A percentile compares a stretch with the other conserved stretches of the same genome.
These are phyloP conservation scores for Willaertia magna DNA, from an alignment of 208 protist genomes.

Conservation along the genomic window DNA sequence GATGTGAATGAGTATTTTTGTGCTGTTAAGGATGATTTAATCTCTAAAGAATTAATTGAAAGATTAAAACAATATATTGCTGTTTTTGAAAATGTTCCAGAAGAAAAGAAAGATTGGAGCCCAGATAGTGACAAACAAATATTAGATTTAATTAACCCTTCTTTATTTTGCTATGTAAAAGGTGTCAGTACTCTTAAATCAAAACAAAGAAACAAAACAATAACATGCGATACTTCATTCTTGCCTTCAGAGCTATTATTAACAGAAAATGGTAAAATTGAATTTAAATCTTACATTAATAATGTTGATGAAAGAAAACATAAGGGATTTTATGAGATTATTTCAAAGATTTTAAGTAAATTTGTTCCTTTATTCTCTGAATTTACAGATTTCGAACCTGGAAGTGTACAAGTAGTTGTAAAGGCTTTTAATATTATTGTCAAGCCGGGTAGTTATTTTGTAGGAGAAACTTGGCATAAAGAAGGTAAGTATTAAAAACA, in stretches of 20 bases:
- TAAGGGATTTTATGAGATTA: conserved; percentile 19
- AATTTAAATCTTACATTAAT: conserved; percentile 36
- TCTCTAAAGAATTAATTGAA: background rate
- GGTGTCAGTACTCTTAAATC: background rate
- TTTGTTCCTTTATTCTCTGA: conserved; percentile 33
- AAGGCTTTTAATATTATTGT: conserved; percentile 34
- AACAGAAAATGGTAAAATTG: conserved; percentile 10
- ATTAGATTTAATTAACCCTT: conserved; percentile 37
- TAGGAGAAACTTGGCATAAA: conserved; percentile 33
- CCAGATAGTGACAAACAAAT: conserved; percentile 14
- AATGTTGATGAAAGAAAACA: conserved; percentile 27
- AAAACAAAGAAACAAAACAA: background rate
- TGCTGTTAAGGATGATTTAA: background rate
- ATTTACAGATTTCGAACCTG: too few relatives aligned
- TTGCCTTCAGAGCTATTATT: conserved; percentile 31
- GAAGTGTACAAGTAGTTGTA: conserved; percentile 29
- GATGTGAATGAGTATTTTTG: background rate
- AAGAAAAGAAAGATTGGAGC: background rate
- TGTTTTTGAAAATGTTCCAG: background rate
- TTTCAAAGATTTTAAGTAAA: conserved; percentile 17
- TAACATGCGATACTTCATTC: background rate
- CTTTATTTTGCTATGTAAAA: conserved; percentile 29
- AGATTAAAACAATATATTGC: background rate
- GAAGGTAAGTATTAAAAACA: conserved; percentile 33
- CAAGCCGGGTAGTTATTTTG: conserved; percentile 15